These are phyloP conservation scores for Prunus mira DNA, from an alignment of 306 rosid genomes.

Conservation along the genomic window DNA sequence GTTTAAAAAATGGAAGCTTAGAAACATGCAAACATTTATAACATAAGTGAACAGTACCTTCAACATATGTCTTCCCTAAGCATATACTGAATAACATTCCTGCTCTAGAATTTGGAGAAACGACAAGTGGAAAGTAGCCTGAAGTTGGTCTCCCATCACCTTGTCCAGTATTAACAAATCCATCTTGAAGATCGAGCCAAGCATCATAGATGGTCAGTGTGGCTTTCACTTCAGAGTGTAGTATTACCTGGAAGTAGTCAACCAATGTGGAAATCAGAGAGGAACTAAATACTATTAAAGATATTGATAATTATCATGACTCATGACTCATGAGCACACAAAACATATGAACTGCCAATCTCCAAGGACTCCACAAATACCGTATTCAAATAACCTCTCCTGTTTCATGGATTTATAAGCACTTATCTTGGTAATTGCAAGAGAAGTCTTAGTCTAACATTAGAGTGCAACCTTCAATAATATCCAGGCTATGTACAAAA, in stretches of 20 bases:
- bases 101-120: slow-evolving; percentile 82
- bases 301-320: slow-evolving; percentile 9
- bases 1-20: background rate
- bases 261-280: slow-evolving; percentile 23
- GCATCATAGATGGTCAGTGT: slow-evolving; percentile 76
- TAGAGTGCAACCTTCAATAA: background rate
- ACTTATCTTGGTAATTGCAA: background rate
- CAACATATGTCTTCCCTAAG: slow-evolving; percentile 58
- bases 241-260: slow-evolving; percentile 65
- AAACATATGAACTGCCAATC: background rate
- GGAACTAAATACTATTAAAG: slow-evolving; percentile 13
- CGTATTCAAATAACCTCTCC: slow-evolving; percentile 5
- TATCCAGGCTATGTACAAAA: background rate
- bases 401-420: background rate
- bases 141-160: slow-evolving; percentile 71
- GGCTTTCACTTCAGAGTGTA: slow-evolving; percentile 95
- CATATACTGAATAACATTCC: slow-evolving; percentile 83
- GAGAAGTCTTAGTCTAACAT: background rate
- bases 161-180: slow-evolving; percentile 71
- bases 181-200: slow-evolving; percentile 98
- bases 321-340: slow-evolving; percentile 3
- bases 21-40: slow-evolving; percentile 1
- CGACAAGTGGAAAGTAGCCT: slow-evolving; percentile 75
- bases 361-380: slow-evolving; percentile 9
- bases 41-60: slow-evolving; percentile 49